Base-by-base conservation (phyloP, 805 yeast genomes). In the Teunomyces cretensis region DNA sequence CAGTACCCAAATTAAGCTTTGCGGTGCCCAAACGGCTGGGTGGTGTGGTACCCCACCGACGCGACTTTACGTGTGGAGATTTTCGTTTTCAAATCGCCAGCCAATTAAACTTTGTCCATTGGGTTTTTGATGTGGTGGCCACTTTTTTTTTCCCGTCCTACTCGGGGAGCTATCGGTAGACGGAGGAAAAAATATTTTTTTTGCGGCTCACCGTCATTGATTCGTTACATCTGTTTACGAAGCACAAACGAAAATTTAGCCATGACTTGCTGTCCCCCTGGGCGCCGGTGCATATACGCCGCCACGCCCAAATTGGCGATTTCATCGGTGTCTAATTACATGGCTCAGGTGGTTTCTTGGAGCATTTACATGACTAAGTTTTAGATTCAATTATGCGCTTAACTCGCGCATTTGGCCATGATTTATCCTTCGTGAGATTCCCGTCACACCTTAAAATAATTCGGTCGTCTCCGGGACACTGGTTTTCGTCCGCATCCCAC, bases 31-130 rank as follows among this genome's bases (percentile, higher is more conserved):
- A 33, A 33, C 36, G 36, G 19, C 17, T 16, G 22, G n/a, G 36
- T 33, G 36, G 36, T 33, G 36, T 33, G 36, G 36, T 33, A 33
- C 36, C 36, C 26, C 36, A 33, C 36, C 9, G 22, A 19, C 22
- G 22, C 22, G 22, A 19, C 22, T 19, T 19, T 6, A 3, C 22
- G 22, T 19, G 22, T 19, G 22, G 22, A 19, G 22, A 19, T 19
- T 19, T 19, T 19, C 22, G 6, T 19, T 3, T 19, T 19, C 22
- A 19, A 33, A 33, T 15, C 36, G 22, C 24, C 36, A 33, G n/a
- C 36, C 36, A 33, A 33, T 9, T 33, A 33, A 33, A 33, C 36
- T 33, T 33, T 33, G 16, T 11, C 36, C n/a, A 13, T 17, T 33
- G 12, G 15, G 17, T 33, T 33, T 19, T 19, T 19, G 22, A 33